A percentile compares a stretch with the other conserved stretches of the same genome.
phyloP scores from a whole-genome alignment of 352 stramenopile genomes.

The Achlya hypogyna region DNA sequence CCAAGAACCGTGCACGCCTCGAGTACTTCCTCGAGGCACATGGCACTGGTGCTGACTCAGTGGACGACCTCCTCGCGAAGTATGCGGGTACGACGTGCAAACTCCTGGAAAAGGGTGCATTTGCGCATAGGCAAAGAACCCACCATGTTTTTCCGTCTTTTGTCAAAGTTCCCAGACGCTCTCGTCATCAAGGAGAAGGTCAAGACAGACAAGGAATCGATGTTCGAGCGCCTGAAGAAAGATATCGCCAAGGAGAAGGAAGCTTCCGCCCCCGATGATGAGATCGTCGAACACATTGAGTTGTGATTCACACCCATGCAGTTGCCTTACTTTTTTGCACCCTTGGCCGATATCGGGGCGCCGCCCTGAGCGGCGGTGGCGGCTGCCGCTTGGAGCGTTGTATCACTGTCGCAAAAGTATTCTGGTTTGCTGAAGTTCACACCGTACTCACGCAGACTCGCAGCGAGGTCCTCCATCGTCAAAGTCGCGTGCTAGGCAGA shows the following conservation, averaged over 20 bases:
- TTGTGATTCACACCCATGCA: too few relatives aligned
- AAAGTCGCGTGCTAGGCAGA: conserved; percentile 28
- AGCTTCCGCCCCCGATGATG: conserved; percentile 18
- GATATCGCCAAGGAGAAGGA: conserved; percentile 13
- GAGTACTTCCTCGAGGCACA: conserved; percentile 46
- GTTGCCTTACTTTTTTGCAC: background rate
- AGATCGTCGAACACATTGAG: conserved; percentile 33
- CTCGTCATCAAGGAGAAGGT: conserved; percentile 55
- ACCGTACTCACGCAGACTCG: conserved; percentile 69
- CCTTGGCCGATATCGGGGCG: background rate
- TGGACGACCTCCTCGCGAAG: conserved; percentile 50
- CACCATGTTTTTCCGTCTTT: conserved; percentile 50
- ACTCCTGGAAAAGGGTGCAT: conserved; percentile 4
- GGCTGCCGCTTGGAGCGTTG: conserved; percentile 1
- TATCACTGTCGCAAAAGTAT: conserved; percentile 61
- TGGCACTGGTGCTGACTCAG: conserved; percentile 26
- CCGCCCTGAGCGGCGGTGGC: background rate
- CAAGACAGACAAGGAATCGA: conserved; percentile 6
- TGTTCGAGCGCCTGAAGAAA: conserved; percentile 18
- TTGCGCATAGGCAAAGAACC: conserved; percentile 34
- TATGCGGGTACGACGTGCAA: conserved; percentile 30
- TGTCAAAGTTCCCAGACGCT: conserved; percentile 50
- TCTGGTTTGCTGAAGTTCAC: conserved; percentile 73
- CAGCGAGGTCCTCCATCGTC: conserved; percentile 65
- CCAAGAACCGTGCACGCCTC: conserved; percentile 36